phyloP scores from a whole-genome alignment of 495 filamentous ascomycete genomes.

The Talaromyces adpressus region DNA sequence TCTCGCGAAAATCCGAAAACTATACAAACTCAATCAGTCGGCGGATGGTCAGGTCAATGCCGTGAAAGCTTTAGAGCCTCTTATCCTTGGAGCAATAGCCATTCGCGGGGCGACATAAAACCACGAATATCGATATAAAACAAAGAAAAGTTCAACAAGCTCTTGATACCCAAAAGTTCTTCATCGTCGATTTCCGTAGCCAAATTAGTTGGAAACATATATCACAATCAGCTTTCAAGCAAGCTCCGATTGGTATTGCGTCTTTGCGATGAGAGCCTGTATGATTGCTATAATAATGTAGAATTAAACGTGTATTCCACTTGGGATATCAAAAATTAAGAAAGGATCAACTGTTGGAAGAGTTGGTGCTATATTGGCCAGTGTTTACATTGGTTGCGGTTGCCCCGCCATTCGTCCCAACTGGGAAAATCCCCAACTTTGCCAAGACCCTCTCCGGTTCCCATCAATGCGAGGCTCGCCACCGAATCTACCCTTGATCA shows the following conservation, averaged over 20 bases:
- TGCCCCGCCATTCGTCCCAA: slow-evolving; percentile 30
- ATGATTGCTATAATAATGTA: not conserved
- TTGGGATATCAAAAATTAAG: not conserved
- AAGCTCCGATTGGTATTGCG: not conserved
- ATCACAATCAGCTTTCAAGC: not conserved
- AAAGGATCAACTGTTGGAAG: not conserved
- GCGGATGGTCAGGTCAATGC: slow-evolving; percentile 17
- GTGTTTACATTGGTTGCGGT: slow-evolving; percentile 14
- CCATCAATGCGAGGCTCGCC: not conserved
- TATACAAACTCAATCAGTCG: slow-evolving; percentile 66
- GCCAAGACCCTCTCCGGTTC: slow-evolving; percentile 26
- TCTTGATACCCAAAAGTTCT: not conserved
- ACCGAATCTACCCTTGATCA: not conserved
- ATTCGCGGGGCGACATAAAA: slow-evolving; percentile 49
- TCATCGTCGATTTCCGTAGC: not conserved
- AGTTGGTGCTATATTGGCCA: not conserved
- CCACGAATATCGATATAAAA: not conserved
- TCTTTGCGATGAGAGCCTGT: not conserved
- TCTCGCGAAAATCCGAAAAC: slow-evolving; percentile 64
- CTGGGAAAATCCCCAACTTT: slow-evolving; percentile 28
- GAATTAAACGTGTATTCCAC: not conserved
- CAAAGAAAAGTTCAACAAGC: no score
- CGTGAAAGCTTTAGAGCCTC: slow-evolving; percentile 49
- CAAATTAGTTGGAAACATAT: not conserved
- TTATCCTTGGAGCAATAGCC: slow-evolving; percentile 66